Evolutionary conservation across 441 rosid species (phyloP).

Genomic region (Melastoma candidum): DNA sequence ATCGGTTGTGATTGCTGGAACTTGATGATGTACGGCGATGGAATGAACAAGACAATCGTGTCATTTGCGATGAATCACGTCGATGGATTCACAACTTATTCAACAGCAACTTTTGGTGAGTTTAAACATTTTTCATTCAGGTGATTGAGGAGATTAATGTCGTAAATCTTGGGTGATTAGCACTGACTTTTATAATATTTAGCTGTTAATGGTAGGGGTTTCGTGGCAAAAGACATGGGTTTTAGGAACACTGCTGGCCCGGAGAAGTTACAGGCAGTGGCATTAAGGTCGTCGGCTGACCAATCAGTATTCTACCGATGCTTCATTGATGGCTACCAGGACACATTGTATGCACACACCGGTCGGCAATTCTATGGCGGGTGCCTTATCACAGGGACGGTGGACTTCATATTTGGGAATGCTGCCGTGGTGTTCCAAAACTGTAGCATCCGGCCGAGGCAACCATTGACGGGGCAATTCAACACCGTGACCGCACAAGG

Average conservation of each 20-base stretch:
- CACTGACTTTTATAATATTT: not conserved
- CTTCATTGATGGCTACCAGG: conserved; percentile 21
- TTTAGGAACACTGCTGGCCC: conserved; percentile 28
- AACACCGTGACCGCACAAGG: conserved; percentile 19
- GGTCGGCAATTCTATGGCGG: conserved; percentile 21
- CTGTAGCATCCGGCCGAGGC: conserved; percentile 16
- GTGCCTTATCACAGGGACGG: conserved; percentile 15
- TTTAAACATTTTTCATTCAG: no score
- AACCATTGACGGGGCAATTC: conserved; percentile 14
- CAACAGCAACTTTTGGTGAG: conserved; percentile 10
- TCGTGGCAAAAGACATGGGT: conserved; percentile 23
- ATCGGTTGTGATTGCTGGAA: conserved; percentile 8
- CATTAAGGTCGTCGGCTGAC: conserved; percentile 23
- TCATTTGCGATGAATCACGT: conserved; percentile 8
- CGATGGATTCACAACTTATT: conserved; percentile 11
- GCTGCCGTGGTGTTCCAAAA: conserved; percentile 20
- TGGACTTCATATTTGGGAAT: conserved; percentile 25
- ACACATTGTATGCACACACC: conserved; percentile 18
- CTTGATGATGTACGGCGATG: conserved; percentile 17
- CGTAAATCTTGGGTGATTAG: not conserved
- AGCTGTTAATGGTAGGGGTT: conserved; percentile 23
- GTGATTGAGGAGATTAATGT: no score
- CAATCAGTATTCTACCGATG: conserved; percentile 20
- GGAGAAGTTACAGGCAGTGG: conserved; percentile 26
- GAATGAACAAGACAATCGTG: conserved; percentile 14